A percentile compares a stretch with the other conserved stretches of the same genome.
These are phyloP conservation scores for Globisporangium heterothallicum DNA, from an alignment of 352 stramenopile genomes.

Conservation along the genomic window DNA sequence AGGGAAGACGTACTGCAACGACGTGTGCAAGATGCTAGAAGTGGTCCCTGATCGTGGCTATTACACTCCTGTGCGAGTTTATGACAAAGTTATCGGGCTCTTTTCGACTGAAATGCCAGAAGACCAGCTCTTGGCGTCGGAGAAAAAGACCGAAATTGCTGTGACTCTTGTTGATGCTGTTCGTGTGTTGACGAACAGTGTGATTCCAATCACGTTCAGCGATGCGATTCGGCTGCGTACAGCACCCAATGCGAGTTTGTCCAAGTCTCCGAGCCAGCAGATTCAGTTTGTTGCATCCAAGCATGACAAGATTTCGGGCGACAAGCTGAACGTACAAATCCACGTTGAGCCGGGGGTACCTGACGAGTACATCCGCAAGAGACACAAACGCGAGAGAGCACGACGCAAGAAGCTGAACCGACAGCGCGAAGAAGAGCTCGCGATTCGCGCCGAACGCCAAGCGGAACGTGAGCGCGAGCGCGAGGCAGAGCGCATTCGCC, in stretches of 20 bases:
- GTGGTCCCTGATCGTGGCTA: conserved; percentile 78
- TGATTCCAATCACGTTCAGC: conserved; percentile 71
- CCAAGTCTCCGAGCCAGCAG: conserved; percentile 50
- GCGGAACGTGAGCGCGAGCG: conserved; percentile 57
- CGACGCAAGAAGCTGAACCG: conserved; percentile 67
- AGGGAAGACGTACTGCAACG: conserved; percentile 83
- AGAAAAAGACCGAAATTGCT: conserved; percentile 87
- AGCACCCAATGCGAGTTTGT: conserved; percentile 34
- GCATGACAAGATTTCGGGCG: conserved; percentile 38
- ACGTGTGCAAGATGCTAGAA: conserved; percentile 74
- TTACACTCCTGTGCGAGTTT: conserved; percentile 74
- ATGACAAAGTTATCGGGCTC: conserved; percentile 67
- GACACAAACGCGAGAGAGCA: conserved; percentile 78
- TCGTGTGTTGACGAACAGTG: conserved; percentile 32
- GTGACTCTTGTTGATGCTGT: conserved; percentile 82
- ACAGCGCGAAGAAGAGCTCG: conserved; percentile 70
- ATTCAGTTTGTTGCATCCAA: conserved; percentile 58
- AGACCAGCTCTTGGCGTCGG: conserved; percentile 69
- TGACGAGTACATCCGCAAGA: conserved; percentile 82
- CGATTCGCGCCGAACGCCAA: conserved; percentile 60
- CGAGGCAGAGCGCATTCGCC: conserved; percentile 67
- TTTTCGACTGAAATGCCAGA: conserved; percentile 83
- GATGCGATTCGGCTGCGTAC: conserved; percentile 55
- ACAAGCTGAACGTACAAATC: conserved; percentile 41
- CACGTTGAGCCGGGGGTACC: conserved; percentile 61